phyloP scores from a whole-genome alignment of 257 asterid species.

The Solanum arcanum region DNA sequence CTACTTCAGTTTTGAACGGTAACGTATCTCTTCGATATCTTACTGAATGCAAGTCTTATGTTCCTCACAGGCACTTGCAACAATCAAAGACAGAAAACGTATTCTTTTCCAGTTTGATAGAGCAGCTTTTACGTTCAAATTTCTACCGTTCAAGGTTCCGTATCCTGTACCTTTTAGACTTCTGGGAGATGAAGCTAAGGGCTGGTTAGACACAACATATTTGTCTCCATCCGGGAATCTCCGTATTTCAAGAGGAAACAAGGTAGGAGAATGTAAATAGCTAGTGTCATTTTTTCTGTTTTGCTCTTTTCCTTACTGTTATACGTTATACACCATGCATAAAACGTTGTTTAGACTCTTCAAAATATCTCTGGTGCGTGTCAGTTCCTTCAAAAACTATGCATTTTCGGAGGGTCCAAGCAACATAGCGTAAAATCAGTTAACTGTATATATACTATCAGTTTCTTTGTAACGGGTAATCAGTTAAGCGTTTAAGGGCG shows the following conservation, averaged over 20 bases:
- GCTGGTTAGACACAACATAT: slow-evolving; percentile 91
- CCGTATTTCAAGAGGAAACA: slow-evolving; percentile 87
- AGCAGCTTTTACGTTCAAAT: slow-evolving; percentile 79
- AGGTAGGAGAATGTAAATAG: slow-evolving; percentile 32
- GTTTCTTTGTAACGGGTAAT: neutral
- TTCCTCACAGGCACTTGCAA: slow-evolving; percentile 58
- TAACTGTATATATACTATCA: neutral
- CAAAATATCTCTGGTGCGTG: neutral
- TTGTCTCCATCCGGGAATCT: slow-evolving; percentile 79
- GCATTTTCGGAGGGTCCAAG: neutral
- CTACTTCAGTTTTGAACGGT: neutral
- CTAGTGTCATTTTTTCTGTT: neutral
- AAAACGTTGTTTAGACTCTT: neutral
- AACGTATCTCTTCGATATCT: neutral
- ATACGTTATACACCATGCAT: neutral
- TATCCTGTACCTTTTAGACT: slow-evolving; percentile 89
- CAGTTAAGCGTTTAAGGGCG: neutral
- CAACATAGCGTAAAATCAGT: neutral
- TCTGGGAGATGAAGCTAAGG: slow-evolving; percentile 96
- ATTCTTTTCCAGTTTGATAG: slow-evolving; percentile 78
- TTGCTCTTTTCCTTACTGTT: neutral
- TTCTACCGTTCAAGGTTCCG: slow-evolving; percentile 86
- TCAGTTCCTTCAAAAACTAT: neutral
- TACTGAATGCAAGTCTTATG: neutral
- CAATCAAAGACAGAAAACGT: slow-evolving; percentile 51